These are phyloP conservation scores for Omphalotus olearius DNA, from an alignment of 1,284 basidiomycete genomes.

Conservation along the genomic window DNA sequence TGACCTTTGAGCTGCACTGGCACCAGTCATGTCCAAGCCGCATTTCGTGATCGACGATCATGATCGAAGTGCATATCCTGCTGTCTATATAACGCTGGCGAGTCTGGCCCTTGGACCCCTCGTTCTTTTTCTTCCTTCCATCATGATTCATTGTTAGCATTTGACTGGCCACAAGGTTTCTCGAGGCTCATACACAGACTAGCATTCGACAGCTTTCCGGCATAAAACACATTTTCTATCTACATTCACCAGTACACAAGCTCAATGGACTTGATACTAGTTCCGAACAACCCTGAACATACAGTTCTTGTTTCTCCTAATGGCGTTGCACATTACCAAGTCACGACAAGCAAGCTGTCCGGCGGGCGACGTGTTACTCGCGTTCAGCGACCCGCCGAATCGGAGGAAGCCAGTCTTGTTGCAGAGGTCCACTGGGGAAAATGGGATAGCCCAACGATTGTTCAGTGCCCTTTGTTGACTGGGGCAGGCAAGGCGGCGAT, in stretches of 20 bases:
- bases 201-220: not conserved
- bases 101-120: too few relatives aligned
- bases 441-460: constrained; percentile 36
- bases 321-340: constrained; percentile 43
- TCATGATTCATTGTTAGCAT: not conserved
- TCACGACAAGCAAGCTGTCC: constrained; percentile 32
- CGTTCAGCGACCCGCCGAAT: constrained; percentile 35
- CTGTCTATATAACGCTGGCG: too few relatives aligned
- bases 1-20: too few relatives aligned
- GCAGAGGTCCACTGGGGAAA: constrained; percentile 46
- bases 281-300: constrained; percentile 44
- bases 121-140: not conserved
- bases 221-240: not conserved
- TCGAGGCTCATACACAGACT: not conserved
- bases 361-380: constrained; percentile 29
- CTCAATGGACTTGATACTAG: constrained; percentile 45
- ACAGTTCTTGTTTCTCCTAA: constrained; percentile 45
- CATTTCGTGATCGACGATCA: too few relatives aligned
- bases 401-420: constrained; percentile 33
- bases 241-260: not conserved
- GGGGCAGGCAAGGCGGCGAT: not conserved
- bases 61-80: too few relatives aligned
- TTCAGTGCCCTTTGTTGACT: constrained; percentile 32
- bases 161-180: too few relatives aligned
- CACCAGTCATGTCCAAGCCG: too few relatives aligned